phyloP scores from a whole-genome alignment of 2,329 filamentous ascomycete species.

The Claviceps quebecensis region DNA sequence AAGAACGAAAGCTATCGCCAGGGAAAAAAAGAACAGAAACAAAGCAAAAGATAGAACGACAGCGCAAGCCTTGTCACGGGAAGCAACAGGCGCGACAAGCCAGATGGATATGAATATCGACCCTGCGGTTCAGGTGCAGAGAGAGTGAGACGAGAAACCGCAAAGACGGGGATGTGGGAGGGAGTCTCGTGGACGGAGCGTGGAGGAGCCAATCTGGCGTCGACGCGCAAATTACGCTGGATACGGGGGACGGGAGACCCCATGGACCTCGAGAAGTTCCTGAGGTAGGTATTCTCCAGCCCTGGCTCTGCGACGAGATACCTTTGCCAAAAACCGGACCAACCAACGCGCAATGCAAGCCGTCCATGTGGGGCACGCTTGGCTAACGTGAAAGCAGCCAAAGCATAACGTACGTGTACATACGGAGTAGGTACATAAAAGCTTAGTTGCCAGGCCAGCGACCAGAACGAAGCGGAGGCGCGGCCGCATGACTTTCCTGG shows the following conservation, averaged over 20 bases:
- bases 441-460: no score
- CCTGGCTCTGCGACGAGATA: background rate
- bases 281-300: background rate
- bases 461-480: no score
- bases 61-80: constrained; percentile 1
- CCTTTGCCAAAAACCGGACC: background rate
- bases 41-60: background rate
- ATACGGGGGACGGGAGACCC: background rate
- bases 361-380: no score
- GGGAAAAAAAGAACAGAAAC: background rate
- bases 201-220: background rate
- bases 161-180: constrained; percentile 5
- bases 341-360: no score
- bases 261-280: background rate
- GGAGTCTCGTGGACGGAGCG: constrained; percentile 1
- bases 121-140: constrained; percentile 8
- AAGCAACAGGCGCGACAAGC: constrained; percentile 4
- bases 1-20: background rate
- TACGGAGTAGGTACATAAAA: no score
- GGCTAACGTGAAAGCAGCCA: no score
- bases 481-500: no score
- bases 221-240: background rate
- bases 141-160: constrained; percentile 2
- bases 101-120: constrained; percentile 4
- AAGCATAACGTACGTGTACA: no score